These are phyloP conservation scores for Wickerhamiella sergipiensis DNA, from an alignment of 805 yeast species.

Conservation along the genomic window DNA sequence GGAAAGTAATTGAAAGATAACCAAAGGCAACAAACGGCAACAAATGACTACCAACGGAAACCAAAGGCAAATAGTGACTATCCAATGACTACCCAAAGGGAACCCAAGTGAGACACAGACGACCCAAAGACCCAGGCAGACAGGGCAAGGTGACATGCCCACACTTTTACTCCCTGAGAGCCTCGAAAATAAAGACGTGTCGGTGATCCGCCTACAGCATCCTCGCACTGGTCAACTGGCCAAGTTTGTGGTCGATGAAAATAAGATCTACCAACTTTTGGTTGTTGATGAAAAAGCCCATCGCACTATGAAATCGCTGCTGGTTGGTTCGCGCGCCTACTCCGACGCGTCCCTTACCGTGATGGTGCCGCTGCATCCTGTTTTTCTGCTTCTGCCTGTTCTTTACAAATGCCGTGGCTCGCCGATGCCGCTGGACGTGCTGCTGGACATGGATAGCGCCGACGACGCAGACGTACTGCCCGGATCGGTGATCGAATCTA, in stretches of 20 bases:
- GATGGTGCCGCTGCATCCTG: slow-evolving; percentile 17
- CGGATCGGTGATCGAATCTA: slow-evolving; percentile 3
- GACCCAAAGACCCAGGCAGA: too few relatives aligned
- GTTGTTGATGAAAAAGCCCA: slow-evolving; percentile 11
- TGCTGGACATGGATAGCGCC: slow-evolving; percentile 15
- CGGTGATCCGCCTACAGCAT: slow-evolving; percentile 11
- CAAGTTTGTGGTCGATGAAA: slow-evolving; percentile 9
- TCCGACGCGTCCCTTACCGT: slow-evolving; percentile 15
- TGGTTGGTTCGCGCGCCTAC: slow-evolving; percentile 8
- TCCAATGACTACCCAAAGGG: too few relatives aligned
- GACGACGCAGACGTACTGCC: slow-evolving; percentile 12
- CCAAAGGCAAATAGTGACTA: too few relatives aligned
- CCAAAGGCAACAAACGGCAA: too few relatives aligned
- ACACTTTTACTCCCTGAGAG: slow-evolving; percentile 10
- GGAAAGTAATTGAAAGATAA: too few relatives aligned
- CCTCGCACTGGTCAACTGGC: slow-evolving; percentile 16
- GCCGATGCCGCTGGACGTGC: slow-evolving; percentile 17
- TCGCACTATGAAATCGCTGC: slow-evolving; percentile 1
- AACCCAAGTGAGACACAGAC: too few relatives aligned
- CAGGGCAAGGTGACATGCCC: not conserved
- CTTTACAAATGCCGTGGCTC: slow-evolving; percentile 10
- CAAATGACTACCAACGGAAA: too few relatives aligned
- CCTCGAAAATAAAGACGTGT: slow-evolving; percentile 6
- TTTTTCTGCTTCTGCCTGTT: slow-evolving; percentile 17
- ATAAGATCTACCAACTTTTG: slow-evolving; percentile 15